Evolutionary conservation across 108 stramenopile genomes (phyloP).

Genomic region (Conticribra weissflogii): DNA sequence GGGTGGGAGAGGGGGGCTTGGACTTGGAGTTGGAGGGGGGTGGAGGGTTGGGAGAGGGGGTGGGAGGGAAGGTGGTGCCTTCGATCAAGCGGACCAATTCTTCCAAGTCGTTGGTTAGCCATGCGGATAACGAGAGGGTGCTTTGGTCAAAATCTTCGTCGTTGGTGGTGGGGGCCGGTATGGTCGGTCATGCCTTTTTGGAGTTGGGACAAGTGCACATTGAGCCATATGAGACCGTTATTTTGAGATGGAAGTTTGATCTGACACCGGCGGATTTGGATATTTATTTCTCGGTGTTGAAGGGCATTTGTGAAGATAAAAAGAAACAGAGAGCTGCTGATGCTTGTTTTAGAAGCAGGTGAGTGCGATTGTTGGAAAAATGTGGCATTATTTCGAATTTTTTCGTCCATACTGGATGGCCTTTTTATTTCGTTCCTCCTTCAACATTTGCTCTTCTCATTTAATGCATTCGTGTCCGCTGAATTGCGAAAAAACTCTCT

Average conservation of each 20-base stretch:
- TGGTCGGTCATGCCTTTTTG: constrained; percentile 51
- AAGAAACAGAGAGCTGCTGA: constrained; percentile 59
- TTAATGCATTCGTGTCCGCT: no score
- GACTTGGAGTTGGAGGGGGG: background rate
- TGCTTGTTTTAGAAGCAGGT: constrained; percentile 39
- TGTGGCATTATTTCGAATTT: constrained; percentile 49
- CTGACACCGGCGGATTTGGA: constrained; percentile 65
- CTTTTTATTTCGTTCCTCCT: no score
- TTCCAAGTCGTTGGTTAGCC: constrained; percentile 3
- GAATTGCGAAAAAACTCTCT: no score
- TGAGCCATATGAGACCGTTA: constrained; percentile 58
- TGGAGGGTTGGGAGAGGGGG: background rate
- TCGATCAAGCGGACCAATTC: constrained; percentile 1
- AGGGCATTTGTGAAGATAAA: constrained; percentile 70
- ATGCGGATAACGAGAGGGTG: constrained; percentile 35
- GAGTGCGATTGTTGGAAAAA: no score
- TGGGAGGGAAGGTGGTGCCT: background rate
- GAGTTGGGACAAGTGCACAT: constrained; percentile 53
- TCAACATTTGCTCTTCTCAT: no score
- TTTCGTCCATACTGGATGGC: no score
- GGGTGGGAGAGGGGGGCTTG: background rate
- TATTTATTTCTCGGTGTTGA: constrained; percentile 76
- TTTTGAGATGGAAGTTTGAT: constrained; percentile 90
- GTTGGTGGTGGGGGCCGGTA: constrained; percentile 83
- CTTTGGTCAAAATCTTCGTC: constrained; percentile 68